Evolutionary conservation across 2,329 filamentous ascomycete genomes (phyloP), one percentile per base, ranked within the genome.

Genomic region (Nigrospora sphaerica): DNA sequence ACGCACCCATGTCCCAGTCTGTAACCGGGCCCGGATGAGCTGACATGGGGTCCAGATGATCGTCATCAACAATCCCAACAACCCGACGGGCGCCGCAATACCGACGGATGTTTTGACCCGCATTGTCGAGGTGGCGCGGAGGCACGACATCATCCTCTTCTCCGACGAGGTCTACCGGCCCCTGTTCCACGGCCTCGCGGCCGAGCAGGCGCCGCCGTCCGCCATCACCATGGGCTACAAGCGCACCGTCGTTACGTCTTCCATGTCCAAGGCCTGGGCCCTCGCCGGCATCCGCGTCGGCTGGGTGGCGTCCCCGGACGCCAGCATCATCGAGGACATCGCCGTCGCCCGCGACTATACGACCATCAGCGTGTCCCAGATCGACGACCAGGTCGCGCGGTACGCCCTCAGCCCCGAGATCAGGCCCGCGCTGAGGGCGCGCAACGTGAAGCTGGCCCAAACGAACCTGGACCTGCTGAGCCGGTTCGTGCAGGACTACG

Each of bases 161-260:
- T 78, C 78, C 9, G 88, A 95, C 58, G 88, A 95, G 67, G 88
- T 93, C 19, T 95, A 92, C 64, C 77, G 86, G 1, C 90, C 89
- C 0, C 71, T 95, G 3, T 95, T 90, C 69, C 88, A 95, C 63
- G 77, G 77, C 45, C 55, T 67, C 3, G 75, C 77, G 0, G 62
- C 72, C 32, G 72, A 77, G 47, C 54, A 65, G 4, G 45, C 44
- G 39, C 86, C 78, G 3, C 83, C 86, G 0, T 89, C 87, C 0
- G 73, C 83, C 12, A 71, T 90, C 1, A 80, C 85, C 0, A 70
- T 93, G 38, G 83, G 81, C 38, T 93, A 95, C 64, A 67, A 77
- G 3, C 84, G 82, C 46, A 77, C 79, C 18, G 73, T 95, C 32
- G 80, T 81, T 12, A 93, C 87, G 0, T 85, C 89, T 13, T 91